These are phyloP conservation scores for Chrysochromulina tobinii DNA, from an alignment of 78 protist genomes.

Conservation along the genomic window DNA sequence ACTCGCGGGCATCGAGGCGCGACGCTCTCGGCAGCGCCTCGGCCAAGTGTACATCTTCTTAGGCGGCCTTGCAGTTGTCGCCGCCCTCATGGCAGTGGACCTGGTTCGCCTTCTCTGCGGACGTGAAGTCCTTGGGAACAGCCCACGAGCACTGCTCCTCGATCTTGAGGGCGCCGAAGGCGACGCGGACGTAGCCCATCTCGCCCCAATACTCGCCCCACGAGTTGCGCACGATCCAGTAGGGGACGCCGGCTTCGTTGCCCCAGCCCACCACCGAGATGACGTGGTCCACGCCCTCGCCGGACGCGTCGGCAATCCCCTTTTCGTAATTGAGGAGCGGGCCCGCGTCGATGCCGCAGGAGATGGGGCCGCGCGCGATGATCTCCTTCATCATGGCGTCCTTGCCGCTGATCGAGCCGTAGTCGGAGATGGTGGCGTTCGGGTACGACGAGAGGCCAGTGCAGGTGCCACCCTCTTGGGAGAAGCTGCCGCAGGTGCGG, in stretches of 20 bases:
- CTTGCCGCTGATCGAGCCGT: constrained; percentile 69
- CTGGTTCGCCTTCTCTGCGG: neutral
- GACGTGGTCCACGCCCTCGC: constrained; percentile 63
- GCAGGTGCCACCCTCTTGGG: constrained; percentile 65
- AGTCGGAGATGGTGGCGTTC: constrained; percentile 70
- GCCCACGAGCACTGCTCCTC: constrained; percentile 25
- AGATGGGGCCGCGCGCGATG: constrained; percentile 68
- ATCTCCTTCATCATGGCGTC: constrained; percentile 80
- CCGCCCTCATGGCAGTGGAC: neutral
- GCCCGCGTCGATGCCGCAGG: constrained; percentile 66
- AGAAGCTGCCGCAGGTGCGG: constrained; percentile 79
- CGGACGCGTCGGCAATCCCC: constrained; percentile 38
- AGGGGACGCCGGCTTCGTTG: neutral
- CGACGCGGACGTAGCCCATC: constrained; percentile 13
- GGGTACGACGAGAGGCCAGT: constrained; percentile 64
- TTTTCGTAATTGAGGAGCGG: constrained; percentile 44
- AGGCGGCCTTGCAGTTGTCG: neutral
- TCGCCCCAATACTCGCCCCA: constrained; percentile 31
- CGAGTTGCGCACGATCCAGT: constrained; percentile 59
- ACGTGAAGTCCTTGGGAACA: neutral
- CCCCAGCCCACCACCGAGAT: constrained; percentile 75
- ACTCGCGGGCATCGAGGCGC: too few species aligned
- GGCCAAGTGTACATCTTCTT: neutral
- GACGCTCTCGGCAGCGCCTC: too few species aligned
- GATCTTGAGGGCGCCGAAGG: neutral